phyloP scores from a whole-genome alignment of 257 asterid species.

The Ilex asprella region DNA sequence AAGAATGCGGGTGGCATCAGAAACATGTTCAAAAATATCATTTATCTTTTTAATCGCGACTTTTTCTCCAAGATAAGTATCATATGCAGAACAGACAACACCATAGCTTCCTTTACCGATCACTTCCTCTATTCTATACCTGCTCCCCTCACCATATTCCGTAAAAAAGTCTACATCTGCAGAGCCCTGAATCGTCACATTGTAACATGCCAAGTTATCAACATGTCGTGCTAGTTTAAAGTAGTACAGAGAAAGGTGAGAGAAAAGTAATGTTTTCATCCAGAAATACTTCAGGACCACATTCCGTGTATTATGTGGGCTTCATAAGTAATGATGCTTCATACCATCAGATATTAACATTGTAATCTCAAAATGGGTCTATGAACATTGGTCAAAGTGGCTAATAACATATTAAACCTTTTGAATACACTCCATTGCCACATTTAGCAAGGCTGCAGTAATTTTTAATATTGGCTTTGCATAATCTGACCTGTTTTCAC shows the following conservation, averaged over 20 bases:
- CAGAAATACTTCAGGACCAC: neutral
- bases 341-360: too few relatives aligned
- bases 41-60: slow-evolving; percentile 95
- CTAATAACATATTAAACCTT: too few relatives aligned
- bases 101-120: slow-evolving; percentile 98
- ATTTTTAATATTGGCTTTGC: too few relatives aligned
- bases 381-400: too few relatives aligned
- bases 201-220: slow-evolving; percentile 10
- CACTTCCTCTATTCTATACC: slow-evolving; percentile 90
- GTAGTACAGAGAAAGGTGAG: slow-evolving; percentile 2
- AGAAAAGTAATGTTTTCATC: slow-evolving; percentile 11
- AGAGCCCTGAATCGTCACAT: slow-evolving; percentile 44
- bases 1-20: slow-evolving; percentile 94
- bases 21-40: slow-evolving; percentile 87
- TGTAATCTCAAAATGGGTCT: too few relatives aligned
- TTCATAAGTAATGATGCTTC: neutral
- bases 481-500: too few relatives aligned
- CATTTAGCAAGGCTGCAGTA: too few relatives aligned
- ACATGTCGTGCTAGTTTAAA: too few relatives aligned
- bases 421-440: too few relatives aligned
- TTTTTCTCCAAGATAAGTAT: slow-evolving; percentile 82
- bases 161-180: slow-evolving; percentile 87
- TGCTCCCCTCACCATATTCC: slow-evolving; percentile 91
- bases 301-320: neutral
- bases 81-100: slow-evolving; percentile 92